Percentiles rank a stretch among this genome's conserved stretches.
Evolutionary conservation across 257 asterid species (phyloP).

Genomic region (Fraxinus quadrangulata): DNA sequence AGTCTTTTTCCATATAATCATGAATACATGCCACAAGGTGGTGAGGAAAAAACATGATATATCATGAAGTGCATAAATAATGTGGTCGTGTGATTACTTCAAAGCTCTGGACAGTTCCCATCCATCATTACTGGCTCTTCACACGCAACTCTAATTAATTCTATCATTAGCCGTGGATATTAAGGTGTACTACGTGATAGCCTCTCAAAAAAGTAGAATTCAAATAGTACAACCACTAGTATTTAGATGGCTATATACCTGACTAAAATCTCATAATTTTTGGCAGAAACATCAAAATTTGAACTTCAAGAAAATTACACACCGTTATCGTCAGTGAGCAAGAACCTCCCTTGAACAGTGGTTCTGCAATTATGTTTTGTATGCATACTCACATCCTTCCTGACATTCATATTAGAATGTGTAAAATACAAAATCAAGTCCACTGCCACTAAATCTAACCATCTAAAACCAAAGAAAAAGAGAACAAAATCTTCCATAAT

Average conservation of each 20-base stretch:
- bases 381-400: slow-evolving; percentile 67
- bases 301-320: slow-evolving; percentile 12
- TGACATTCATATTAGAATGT: slow-evolving; percentile 24
- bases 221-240: not conserved
- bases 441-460: slow-evolving; percentile 9
- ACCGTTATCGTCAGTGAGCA: slow-evolving; percentile 84
- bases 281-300: slow-evolving; percentile 6
- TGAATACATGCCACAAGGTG: not conserved
- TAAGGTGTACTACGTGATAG: not conserved
- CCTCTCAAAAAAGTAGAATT: not conserved
- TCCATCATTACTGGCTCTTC: slow-evolving; percentile 9
- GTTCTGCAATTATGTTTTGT: slow-evolving; percentile 58
- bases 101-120: not conserved
- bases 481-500: not conserved
- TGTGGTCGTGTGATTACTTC: not conserved
- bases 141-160: not conserved
- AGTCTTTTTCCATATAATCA: not conserved
- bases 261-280: not conserved
- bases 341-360: slow-evolving; percentile 85
- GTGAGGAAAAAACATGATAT: not conserved
- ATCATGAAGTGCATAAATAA: not conserved
- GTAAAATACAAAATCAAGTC: slow-evolving; percentile 20
- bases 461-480: not conserved
- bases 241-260: slow-evolving; percentile 1
- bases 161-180: not conserved